Evolutionary conservation across 306 rosid genomes (phyloP).

Genomic region (Cyamopsis tetragonoloba): DNA sequence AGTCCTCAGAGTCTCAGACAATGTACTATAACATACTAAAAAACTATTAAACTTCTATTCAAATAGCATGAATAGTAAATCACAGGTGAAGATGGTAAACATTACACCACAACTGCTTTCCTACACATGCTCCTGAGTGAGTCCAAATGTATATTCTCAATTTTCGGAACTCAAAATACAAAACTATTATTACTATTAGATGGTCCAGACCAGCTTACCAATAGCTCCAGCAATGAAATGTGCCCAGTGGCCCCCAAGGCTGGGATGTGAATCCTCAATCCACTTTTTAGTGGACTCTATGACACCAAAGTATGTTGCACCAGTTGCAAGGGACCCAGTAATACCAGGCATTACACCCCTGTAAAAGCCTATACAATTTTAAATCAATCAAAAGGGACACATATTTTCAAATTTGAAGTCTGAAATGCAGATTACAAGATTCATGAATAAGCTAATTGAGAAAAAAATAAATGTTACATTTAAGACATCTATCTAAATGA

Average conservation of each 20-base stretch:
- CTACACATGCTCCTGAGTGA: neutral
- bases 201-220: constrained; percentile 52
- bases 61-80: neutral
- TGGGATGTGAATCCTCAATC: constrained; percentile 81
- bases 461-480: neutral
- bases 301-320: constrained; percentile 92
- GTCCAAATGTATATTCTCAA: constrained; percentile 23
- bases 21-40: neutral
- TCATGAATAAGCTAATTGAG: neutral
- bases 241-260: constrained; percentile 82
- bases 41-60: neutral
- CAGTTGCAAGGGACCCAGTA: constrained; percentile 90
- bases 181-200: constrained; percentile 2
- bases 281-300: constrained; percentile 88
- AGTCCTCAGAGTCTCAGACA: neutral
- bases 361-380: constrained; percentile 60
- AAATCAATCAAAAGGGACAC: constrained; percentile 11
- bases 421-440: neutral
- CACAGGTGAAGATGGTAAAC: neutral
- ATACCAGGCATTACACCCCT: constrained; percentile 84
- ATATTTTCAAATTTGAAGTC: constrained; percentile 15
- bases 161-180: constrained; percentile 10
- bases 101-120: constrained; percentile 12
- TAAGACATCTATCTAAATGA: constrained; percentile 4
- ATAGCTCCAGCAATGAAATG: constrained; percentile 93